Evolutionary conservation across 75 land plant species (phyloP).

Genomic region (Cunninghamia lanceolata): DNA sequence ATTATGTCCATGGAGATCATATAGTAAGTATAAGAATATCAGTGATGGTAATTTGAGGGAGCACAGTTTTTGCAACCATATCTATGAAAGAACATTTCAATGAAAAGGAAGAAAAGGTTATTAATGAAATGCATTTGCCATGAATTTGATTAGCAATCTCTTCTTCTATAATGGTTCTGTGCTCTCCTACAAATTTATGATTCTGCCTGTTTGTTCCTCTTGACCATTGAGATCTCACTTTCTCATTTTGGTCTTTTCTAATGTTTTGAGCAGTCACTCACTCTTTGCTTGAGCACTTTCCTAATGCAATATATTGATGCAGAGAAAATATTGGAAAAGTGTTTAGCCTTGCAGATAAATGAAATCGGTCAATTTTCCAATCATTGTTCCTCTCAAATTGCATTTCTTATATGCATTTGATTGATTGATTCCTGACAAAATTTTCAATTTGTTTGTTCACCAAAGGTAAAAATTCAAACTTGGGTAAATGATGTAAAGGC

Average conservation of each 20-base stretch:
- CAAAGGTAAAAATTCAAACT: constrained; percentile 81
- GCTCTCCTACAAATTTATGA: neutral
- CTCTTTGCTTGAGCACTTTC: neutral
- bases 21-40: neutral
- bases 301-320: neutral
- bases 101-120: too few species aligned
- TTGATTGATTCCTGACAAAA: neutral
- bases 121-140: neutral
- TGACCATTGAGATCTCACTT: neutral
- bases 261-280: neutral
- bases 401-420: neutral
- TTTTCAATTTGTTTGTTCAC: neutral
- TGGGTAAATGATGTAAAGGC: constrained; percentile 49
- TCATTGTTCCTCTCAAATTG: neutral
- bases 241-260: neutral
- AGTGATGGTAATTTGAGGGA: neutral
- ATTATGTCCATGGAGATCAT: neutral
- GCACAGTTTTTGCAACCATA: neutral
- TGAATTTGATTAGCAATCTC: neutral
- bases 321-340: neutral
- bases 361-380: neutral
- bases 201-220: neutral
- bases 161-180: neutral
- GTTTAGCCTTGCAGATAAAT: neutral
- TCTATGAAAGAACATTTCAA: neutral